Conservation (phyloP, 2,329 filamentous ascomycete genomes). For the Penicillium sp. region DNA sequence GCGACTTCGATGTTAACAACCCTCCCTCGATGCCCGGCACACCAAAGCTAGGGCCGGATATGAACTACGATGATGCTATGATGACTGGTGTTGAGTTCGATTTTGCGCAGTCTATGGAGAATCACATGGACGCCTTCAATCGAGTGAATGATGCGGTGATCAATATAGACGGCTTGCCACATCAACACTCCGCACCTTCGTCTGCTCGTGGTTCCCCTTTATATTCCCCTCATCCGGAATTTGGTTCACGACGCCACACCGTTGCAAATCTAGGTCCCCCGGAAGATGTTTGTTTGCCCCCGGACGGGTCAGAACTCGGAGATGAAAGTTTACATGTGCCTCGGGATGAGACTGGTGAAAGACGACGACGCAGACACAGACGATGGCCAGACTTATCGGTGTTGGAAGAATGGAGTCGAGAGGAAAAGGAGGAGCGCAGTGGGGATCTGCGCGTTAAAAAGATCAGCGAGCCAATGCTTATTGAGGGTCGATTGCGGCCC, state of each 20-base stretch:
- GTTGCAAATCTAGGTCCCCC: conserved; percentile 64
- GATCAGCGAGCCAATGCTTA: conserved; percentile 88
- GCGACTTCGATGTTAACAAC: conserved; percentile 64
- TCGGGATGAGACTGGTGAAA: conserved; percentile 41
- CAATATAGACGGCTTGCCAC: conserved; percentile 40
- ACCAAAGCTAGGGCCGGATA: conserved; percentile 54
- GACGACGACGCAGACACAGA: conserved; percentile 61
- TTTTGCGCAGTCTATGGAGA: conserved; percentile 40
- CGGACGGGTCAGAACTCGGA: conserved; percentile 76
- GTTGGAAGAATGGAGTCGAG: conserved; percentile 83
- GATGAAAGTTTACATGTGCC: conserved; percentile 64
- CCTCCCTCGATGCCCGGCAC: conserved; percentile 63
- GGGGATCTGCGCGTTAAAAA: conserved; percentile 84
- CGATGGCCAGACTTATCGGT: conserved; percentile 85
- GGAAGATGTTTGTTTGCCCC: conserved; percentile 91
- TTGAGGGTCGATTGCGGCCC: conserved; percentile 84
- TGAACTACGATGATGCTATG: conserved; percentile 56
- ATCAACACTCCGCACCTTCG: conserved; percentile 30
- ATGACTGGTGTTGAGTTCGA: conserved; percentile 45
- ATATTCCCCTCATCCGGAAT: conserved; percentile 17
- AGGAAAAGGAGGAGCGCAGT: conserved; percentile 85
- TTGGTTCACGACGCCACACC: conserved; percentile 52
- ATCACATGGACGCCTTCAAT: conserved; percentile 30
- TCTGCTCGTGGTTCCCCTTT: conserved; percentile 29
- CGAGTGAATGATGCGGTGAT: conserved; percentile 44